Evolutionary conservation across 2,329 filamentous ascomycete species (phyloP), one percentile per base, ranked within the genome.

Genomic region (Chaetomium sp.): DNA sequence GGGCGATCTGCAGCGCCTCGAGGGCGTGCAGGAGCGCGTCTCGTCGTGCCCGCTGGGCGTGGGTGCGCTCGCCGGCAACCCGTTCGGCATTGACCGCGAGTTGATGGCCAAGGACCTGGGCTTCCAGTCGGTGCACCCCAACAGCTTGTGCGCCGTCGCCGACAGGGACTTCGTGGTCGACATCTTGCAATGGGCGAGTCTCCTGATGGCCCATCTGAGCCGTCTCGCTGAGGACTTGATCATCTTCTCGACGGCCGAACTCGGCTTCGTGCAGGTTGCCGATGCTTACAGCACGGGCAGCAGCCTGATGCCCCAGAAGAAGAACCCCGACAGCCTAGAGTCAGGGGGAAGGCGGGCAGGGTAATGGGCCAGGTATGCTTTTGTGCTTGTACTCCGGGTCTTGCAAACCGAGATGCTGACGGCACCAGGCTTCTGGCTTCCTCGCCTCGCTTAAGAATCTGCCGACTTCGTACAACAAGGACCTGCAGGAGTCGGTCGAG

Each of bases 211-310:
- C 95, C 80, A 83, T 96, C 70, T 91, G 85, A 65, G 65, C 62
- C 86, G 90, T 62, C 94, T 90, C 88, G 86, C 89, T 4, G 91
- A 96, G 78, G 93, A 97, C 74, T 80, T 96, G 66, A 96, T 96
- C 78, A 85, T 96, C 74, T 93, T 93, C 81, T 88, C 85, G 47
- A 87, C 87, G 25, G 81, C 86, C 67, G 90, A 93, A 75, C 94
- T 93, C 73, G 86, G 87, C 29, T 93, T 91, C 73, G 86, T 94
- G 49, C 83, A 85, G 66, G 78, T 94, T 47, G 90, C 91, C 7
- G 91, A 94, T 73, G 90, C 91, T 0, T 95, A 94, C 78, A 88
- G 86, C 4, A 93, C 91, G 0, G 90, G 90, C 47, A 90, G 86
- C 70, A 88, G 85, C 3, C 80, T 92, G 67, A 92, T 92, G 90